These are phyloP conservation scores for Plicaturopsis crispa DNA, from an alignment of 768 basidiomycete genomes.

Conservation along the genomic window DNA sequence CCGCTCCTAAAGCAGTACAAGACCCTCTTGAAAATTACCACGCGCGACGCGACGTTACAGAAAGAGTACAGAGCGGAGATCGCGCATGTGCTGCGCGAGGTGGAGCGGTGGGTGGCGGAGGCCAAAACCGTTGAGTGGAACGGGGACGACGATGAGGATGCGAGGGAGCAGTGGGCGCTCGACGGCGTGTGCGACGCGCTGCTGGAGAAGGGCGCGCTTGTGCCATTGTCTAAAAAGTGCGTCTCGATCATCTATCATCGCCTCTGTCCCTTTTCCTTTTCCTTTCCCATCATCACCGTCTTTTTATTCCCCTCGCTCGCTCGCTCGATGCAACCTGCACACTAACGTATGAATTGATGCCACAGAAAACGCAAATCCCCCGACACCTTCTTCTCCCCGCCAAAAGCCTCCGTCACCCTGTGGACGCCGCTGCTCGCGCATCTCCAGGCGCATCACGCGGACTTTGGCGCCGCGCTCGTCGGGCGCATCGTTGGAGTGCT, in stretches of 20 bases:
- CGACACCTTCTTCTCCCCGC: slow-evolving; percentile 38
- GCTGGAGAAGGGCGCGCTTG: slow-evolving; percentile 63
- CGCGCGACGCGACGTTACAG: slow-evolving; percentile 58
- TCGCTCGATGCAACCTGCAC: too few species aligned
- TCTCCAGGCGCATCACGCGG: slow-evolving; percentile 45
- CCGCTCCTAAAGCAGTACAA: slow-evolving; percentile 77
- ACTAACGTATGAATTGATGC: too few species aligned
- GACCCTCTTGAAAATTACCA: slow-evolving; percentile 47
- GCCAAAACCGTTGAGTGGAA: slow-evolving; percentile 39
- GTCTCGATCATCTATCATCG: slow-evolving; percentile 12
- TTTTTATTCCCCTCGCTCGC: too few species aligned
- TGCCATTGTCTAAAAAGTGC: slow-evolving; percentile 83
- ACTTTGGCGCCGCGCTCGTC: slow-evolving; percentile 43
- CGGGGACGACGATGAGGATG: slow-evolving; percentile 45
- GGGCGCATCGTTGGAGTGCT: slow-evolving; percentile 34
- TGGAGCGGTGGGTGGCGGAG: slow-evolving; percentile 79
- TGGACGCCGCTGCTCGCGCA: slow-evolving; percentile 64
- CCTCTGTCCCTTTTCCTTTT: slow-evolving; percentile 3
- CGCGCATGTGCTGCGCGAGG: slow-evolving; percentile 41
- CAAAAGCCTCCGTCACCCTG: slow-evolving; percentile 41
- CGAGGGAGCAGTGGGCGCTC: slow-evolving; percentile 59
- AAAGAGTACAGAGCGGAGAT: slow-evolving; percentile 44
- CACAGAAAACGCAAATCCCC: slow-evolving; percentile 49
- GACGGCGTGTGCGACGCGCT: slow-evolving; percentile 62
- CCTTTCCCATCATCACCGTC: too few species aligned